Percentiles rank a stretch among this genome's conserved stretches.
These are phyloP conservation scores for Rhodotorula babjevae DNA, from an alignment of 768 basidiomycete genomes.

Conservation along the genomic window DNA sequence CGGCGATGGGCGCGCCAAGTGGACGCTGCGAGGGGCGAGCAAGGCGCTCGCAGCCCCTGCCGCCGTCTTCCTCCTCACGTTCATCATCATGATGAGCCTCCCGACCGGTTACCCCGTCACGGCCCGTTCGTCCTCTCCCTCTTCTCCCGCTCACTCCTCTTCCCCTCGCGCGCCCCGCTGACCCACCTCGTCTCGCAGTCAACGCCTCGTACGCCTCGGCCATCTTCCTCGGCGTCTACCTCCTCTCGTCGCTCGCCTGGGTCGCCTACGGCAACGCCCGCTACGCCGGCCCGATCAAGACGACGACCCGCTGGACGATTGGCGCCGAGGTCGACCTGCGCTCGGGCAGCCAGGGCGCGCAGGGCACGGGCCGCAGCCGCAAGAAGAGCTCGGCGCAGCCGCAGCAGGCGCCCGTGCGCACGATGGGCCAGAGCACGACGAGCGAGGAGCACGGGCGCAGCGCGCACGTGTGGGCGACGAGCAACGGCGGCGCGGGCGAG, in stretches of 20 bases:
- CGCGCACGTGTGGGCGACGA: slow-evolving; percentile 33
- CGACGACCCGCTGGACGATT: slow-evolving; percentile 49
- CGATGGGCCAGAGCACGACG: slow-evolving; percentile 6
- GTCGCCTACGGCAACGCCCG: slow-evolving; percentile 46
- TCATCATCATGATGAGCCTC: slow-evolving; percentile 45
- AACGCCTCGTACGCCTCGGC: slow-evolving; percentile 47
- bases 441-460: slow-evolving; percentile 15
- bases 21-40: slow-evolving; percentile 47
- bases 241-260: slow-evolving; percentile 46
- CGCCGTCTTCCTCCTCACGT: slow-evolving; percentile 37
- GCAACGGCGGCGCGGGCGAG: neutral
- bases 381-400: neutral
- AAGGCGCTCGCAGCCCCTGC: slow-evolving; percentile 42
- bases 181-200: slow-evolving; percentile 21
- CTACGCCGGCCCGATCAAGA: slow-evolving; percentile 50
- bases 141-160: too few relatives aligned
- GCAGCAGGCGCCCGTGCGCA: neutral
- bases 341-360: slow-evolving; percentile 11
- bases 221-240: slow-evolving; percentile 44
- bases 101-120: slow-evolving; percentile 46
- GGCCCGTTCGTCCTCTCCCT: slow-evolving; percentile 35
- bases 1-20: slow-evolving; percentile 47
- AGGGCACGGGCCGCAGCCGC: neutral
- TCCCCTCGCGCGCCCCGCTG: neutral
- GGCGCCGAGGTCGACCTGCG: slow-evolving; percentile 49